Conservation (phyloP, 1,139 yeast species). For the Geotrichum reessii region DNA sequence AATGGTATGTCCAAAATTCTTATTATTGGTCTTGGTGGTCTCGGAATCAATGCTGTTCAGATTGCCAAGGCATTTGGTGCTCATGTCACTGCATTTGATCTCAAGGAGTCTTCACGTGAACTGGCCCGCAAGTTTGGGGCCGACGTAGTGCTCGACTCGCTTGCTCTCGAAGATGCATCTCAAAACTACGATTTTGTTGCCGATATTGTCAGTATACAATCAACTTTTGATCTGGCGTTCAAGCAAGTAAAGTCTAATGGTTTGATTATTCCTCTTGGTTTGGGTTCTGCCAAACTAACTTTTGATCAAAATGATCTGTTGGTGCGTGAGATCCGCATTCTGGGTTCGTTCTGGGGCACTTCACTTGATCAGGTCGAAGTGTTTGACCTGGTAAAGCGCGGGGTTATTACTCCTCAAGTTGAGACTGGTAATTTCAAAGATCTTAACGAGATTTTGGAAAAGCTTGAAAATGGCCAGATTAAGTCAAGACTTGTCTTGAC, state of each 20-base stretch:
- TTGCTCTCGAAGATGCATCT: constrained; percentile 26
- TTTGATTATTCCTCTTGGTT: constrained; percentile 43
- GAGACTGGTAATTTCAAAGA: constrained; percentile 37
- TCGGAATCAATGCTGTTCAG: constrained; percentile 48
- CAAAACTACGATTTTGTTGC: constrained; percentile 33
- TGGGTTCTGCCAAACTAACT: constrained; percentile 38
- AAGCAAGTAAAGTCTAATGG: constrained; percentile 40
- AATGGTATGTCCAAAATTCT: constrained; percentile 41
- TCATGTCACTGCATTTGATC: constrained; percentile 41
- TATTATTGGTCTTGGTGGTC: constrained; percentile 48
- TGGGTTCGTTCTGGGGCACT: constrained; percentile 46
- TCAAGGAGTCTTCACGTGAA: constrained; percentile 35
- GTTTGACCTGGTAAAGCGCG: constrained; percentile 43
- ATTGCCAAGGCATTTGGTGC: constrained; percentile 42
- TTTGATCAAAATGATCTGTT: constrained; percentile 35
- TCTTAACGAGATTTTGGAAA: constrained; percentile 39
- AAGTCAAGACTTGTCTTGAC: constrained; percentile 45
- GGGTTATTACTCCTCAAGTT: constrained; percentile 41
- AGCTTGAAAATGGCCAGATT: constrained; percentile 40
- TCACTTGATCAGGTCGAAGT: constrained; percentile 44
- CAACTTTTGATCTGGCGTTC: constrained; percentile 30
- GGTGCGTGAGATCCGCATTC: constrained; percentile 41
- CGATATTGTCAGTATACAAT: constrained; percentile 46
- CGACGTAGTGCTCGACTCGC: constrained; percentile 40
- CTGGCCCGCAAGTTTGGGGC: constrained; percentile 43